Conservation (phyloP, 164 flowering plant species). For the Chimonanthus salicifolius region DNA sequence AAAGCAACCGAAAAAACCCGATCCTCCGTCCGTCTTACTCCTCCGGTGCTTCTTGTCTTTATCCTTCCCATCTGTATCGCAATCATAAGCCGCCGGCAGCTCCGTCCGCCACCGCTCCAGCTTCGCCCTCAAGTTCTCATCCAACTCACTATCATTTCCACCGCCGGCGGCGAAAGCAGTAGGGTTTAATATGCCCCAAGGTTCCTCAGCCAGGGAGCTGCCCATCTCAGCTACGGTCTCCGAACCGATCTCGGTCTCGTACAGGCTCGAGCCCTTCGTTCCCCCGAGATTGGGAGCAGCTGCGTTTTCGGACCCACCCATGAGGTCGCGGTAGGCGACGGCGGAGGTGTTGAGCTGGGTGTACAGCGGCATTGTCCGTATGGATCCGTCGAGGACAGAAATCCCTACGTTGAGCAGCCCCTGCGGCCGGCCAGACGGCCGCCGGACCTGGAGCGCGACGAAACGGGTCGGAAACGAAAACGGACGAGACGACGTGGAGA, state of each 20-base stretch:
- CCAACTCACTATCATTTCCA: slow-evolving; percentile 42
- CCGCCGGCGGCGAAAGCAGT: slow-evolving; percentile 28
- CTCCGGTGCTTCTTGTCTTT: slow-evolving; percentile 18
- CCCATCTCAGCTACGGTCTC: no score
- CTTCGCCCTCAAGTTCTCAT: slow-evolving; percentile 32
- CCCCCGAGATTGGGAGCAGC: no score
- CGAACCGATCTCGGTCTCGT: no score
- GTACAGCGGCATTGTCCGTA: slow-evolving; percentile 86
- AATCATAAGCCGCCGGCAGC: slow-evolving; percentile 58
- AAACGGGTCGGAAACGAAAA: slow-evolving; percentile 8
- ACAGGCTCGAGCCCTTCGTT: no score
- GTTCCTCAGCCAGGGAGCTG: slow-evolving; percentile 4
- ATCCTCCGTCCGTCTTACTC: slow-evolving; percentile 23
- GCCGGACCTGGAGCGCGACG: slow-evolving; percentile 50
- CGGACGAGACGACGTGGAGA: background rate
- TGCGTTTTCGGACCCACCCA: slow-evolving; percentile 30
- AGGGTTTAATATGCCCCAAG: background rate
- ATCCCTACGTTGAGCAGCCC: slow-evolving; percentile 90
- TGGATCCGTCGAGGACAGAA: slow-evolving; percentile 62
- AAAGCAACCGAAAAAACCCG: slow-evolving; percentile 62
- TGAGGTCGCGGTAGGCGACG: slow-evolving; percentile 52
- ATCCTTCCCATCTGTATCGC: slow-evolving; percentile 13
- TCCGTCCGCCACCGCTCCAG: slow-evolving; percentile 35
- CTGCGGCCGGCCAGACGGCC: slow-evolving; percentile 85
- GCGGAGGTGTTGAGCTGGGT: slow-evolving; percentile 49